A percentile compares a stretch with the other conserved stretches of the same genome.
These are phyloP conservation scores for Ceratobasidium sp. DNA, from an alignment of 1,284 basidiomycete species.

Conservation along the genomic window DNA sequence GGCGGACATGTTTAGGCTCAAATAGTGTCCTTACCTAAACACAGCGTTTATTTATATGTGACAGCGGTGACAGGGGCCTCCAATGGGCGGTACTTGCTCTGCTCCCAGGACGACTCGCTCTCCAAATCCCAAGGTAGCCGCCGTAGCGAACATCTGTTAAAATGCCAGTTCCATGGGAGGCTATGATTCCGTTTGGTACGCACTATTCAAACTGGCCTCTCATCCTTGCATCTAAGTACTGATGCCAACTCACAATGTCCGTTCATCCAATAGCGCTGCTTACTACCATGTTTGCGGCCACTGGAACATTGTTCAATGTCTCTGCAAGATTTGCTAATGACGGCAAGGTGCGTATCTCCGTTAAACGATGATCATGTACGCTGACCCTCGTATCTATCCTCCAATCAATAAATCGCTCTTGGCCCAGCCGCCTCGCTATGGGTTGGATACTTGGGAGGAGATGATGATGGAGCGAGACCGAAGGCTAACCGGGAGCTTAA, in stretches of 20 bases:
- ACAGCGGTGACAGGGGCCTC: neutral
- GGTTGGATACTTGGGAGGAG: slow-evolving; percentile 87
- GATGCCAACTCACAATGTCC: neutral
- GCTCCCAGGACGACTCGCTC: neutral
- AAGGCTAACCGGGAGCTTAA: slow-evolving; percentile 84
- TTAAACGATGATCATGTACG: neutral
- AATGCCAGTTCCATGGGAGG: slow-evolving; percentile 96
- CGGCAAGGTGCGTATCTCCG: slow-evolving; percentile 76
- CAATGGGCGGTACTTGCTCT: neutral
- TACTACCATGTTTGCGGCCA: slow-evolving; percentile 87
- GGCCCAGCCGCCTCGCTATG: slow-evolving; percentile 80
- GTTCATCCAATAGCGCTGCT: slow-evolving; percentile 69
- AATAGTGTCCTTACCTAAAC: slow-evolving; percentile 2
- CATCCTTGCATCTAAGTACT: neutral
- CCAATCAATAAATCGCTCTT: slow-evolving; percentile 6
- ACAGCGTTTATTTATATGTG: neutral
- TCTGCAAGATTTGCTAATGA: slow-evolving; percentile 83
- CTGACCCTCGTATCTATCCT: slow-evolving; percentile 15
- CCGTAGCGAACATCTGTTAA: slow-evolving; percentile 15
- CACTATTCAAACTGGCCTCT: neutral
- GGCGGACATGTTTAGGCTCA: slow-evolving; percentile 26
- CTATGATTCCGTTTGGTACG: slow-evolving; percentile 90
- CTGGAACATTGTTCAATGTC: slow-evolving; percentile 84
- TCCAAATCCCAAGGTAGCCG: neutral
- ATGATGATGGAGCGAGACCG: slow-evolving; percentile 95